Base-by-base conservation (phyloP, 345 rosid genomes). In the Citrus cavaleriei region DNA sequence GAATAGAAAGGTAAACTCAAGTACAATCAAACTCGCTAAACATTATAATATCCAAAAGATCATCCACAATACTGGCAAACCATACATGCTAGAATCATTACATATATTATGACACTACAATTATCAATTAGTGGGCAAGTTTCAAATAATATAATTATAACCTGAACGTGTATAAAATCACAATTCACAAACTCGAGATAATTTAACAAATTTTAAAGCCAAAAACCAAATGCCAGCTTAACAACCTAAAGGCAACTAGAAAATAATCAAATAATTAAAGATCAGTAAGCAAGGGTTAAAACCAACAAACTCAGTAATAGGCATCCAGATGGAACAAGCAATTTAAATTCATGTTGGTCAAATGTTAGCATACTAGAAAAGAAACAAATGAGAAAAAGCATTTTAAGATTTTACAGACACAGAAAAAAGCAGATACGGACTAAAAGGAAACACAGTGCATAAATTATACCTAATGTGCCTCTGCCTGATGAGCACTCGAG, bases 401-500 rank as follows among this genome's bases (percentile, higher is more conserved):
- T 10, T 19, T 42, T 4, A 30, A 37, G 58, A 60, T 6, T 25
- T 18, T 28, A 42, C 35, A 16, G 3, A 40, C 35, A 16, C 22
- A 0, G 16, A 62, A 8, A 25, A 60, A 3, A 37, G 51, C 14
- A 46, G 18, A 46, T 3, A 13, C 5, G 8, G 7, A 21, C 25
- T 58, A 13, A 42, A 27, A 10, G 6, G 38, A 28, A 46, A 65
- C 38, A 22, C 18, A 64, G 57, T 28, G 59, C 6, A 54, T 14
- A 5, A 4, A 37, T 21, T n/a, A 77, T 80, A 82, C 87, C 85
- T 85, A 55, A 85, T 85, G 69, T 85, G 87, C 77, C 75, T 85
- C 75, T 85, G 85, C 72, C 85, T 85, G 37, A 85, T 85, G 42
- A 85, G 87, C 4, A 85, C 85, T 25, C 87, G 28, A 8, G 87